Conservation (phyloP, 371 early-diverging fungal genomes). For the Rhizopus microsporus region DNA sequence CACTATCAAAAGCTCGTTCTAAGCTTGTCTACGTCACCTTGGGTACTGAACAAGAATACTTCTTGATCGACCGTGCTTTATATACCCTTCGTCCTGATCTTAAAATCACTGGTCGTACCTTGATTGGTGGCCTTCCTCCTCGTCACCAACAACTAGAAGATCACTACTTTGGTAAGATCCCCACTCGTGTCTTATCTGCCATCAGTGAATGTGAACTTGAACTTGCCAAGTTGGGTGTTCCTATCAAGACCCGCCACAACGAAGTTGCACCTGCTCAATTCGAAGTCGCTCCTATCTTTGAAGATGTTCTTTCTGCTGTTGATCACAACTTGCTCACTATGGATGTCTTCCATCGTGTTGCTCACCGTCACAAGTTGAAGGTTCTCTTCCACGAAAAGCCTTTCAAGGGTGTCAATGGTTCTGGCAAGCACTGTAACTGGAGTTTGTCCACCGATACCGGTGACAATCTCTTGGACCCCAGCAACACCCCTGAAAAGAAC, state of each 20-base stretch:
- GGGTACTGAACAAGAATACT: conserved; percentile 98
- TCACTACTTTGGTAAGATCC: conserved; percentile 98
- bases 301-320: conserved; percentile 94
- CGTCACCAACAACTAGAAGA: conserved; percentile 98
- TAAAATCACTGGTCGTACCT: conserved; percentile 93
- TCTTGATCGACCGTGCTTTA: conserved; percentile 91
- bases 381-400: conserved; percentile 99
- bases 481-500: conserved; percentile 92
- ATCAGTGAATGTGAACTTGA: conserved; percentile 94
- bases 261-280: conserved; percentile 99
- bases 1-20: conserved; percentile 39
- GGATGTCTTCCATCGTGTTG: conserved; percentile 95
- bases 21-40: conserved; percentile 87
- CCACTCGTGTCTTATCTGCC: conserved; percentile 87
- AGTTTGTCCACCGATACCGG: conserved; percentile 93
- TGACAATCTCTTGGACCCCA: conserved; percentile 95
- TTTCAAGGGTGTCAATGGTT: conserved; percentile 97
- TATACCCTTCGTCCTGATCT: conserved; percentile 94
- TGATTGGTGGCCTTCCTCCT: conserved; percentile 92
- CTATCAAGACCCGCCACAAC: conserved; percentile 98
- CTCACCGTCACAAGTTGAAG: conserved; percentile 95
- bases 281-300: conserved; percentile 97
- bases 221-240: conserved; percentile 92
- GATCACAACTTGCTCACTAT: conserved; percentile 98
- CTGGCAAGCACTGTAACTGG: conserved; percentile 99